These are phyloP conservation scores for Leccinum variabile DNA, from an alignment of 1,284 basidiomycete genomes.

Conservation along the genomic window DNA sequence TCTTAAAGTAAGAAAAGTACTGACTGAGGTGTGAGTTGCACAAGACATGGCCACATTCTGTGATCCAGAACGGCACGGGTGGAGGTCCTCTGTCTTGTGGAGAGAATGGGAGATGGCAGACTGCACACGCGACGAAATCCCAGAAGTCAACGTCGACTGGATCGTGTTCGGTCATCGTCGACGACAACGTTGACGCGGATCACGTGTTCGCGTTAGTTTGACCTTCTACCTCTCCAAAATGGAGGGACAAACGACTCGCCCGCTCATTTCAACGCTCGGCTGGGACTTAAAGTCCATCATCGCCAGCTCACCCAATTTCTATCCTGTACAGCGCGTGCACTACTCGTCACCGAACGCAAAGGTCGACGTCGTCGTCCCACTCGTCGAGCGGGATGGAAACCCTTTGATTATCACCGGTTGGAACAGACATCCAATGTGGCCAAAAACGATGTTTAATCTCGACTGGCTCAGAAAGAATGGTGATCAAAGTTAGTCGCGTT, in stretches of 20 bases:
- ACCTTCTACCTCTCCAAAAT: not conserved
- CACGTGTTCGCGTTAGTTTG: slow-evolving; percentile 18
- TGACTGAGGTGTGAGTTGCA: slow-evolving; percentile 81
- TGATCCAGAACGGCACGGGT: slow-evolving; percentile 76
- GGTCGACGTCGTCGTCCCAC: slow-evolving; percentile 38
- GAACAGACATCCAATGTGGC: slow-evolving; percentile 56
- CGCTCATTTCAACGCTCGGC: slow-evolving; percentile 44
- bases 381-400: slow-evolving; percentile 49
- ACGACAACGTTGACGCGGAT: slow-evolving; percentile 1
- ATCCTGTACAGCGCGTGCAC: slow-evolving; percentile 40
- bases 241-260: slow-evolving; percentile 13
- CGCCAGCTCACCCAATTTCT: slow-evolving; percentile 30
- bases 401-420: slow-evolving; percentile 64
- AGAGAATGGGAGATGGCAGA: slow-evolving; percentile 64
- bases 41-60: slow-evolving; percentile 78
- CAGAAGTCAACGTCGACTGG: slow-evolving; percentile 61
- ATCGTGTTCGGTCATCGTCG: slow-evolving; percentile 39
- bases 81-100: slow-evolving; percentile 49
- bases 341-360: slow-evolving; percentile 28
- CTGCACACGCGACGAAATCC: slow-evolving; percentile 71
- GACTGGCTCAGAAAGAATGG: slow-evolving; percentile 49
- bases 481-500: slow-evolving; percentile 35
- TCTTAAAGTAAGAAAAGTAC: slow-evolving; percentile 25
- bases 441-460: slow-evolving; percentile 47
- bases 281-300: slow-evolving; percentile 54